These are phyloP conservation scores for Claviceps cyperi DNA, from an alignment of 2,329 filamentous ascomycete species.

Conservation along the genomic window DNA sequence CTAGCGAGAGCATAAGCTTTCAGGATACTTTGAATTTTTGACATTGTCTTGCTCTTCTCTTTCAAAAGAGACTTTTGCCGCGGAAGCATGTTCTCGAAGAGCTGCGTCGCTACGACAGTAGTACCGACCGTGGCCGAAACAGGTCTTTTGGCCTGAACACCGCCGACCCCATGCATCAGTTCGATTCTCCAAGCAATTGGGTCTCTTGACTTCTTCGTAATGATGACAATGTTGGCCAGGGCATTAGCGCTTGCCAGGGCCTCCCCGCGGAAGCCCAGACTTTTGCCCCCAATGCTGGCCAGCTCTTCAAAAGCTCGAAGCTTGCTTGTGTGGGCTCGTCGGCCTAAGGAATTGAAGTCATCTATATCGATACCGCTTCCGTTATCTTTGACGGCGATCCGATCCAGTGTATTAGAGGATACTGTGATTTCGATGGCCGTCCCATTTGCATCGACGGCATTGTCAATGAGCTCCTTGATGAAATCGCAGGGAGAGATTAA, in stretches of 20 bases:
- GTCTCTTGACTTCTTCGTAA: slow-evolving; percentile 48
- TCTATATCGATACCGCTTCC: slow-evolving; percentile 52
- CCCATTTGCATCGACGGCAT: slow-evolving; percentile 58
- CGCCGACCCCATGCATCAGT: slow-evolving; percentile 22
- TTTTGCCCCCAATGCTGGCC: slow-evolving; percentile 36
- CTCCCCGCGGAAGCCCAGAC: slow-evolving; percentile 64
- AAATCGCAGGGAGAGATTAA: slow-evolving; percentile 45
- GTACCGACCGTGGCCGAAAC: slow-evolving; percentile 51
- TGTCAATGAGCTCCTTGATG: slow-evolving; percentile 67
- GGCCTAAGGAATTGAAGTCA: slow-evolving; percentile 49
- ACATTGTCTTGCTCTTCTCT: slow-evolving; percentile 39
- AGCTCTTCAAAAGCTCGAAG: slow-evolving; percentile 50
- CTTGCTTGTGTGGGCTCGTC: slow-evolving; percentile 61
- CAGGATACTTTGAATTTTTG: slow-evolving; percentile 44
- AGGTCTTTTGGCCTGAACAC: slow-evolving; percentile 16
- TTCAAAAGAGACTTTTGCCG: slow-evolving; percentile 44
- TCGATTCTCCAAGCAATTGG: slow-evolving; percentile 37
- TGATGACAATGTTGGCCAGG: slow-evolving; percentile 45
- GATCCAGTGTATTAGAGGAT: slow-evolving; percentile 51
- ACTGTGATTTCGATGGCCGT: slow-evolving; percentile 51
- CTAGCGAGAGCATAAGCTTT: slow-evolving; percentile 52
- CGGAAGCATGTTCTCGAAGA: slow-evolving; percentile 50
- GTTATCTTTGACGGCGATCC: slow-evolving; percentile 58
- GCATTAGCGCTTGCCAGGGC: slow-evolving; percentile 53
- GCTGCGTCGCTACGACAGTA: slow-evolving; percentile 43